Conservation (phyloP, 352 stramenopile genomes). For the Ochromonadaceae sp. region DNA sequence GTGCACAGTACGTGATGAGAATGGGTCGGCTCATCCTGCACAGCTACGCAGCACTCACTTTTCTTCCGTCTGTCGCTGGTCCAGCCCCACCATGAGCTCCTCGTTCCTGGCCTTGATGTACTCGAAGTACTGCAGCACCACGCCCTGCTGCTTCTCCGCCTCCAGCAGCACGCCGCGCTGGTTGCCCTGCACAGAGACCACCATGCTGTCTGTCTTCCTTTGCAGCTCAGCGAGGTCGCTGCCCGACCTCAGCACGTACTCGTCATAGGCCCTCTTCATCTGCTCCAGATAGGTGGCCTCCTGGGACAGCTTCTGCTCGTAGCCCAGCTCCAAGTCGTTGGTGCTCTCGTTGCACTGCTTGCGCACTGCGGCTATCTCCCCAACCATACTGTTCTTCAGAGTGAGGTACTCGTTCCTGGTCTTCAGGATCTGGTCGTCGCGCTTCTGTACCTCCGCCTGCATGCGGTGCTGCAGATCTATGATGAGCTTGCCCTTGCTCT, state of each 20-base stretch:
- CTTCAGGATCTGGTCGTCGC: neutral
- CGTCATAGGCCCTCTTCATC: constrained; percentile 13
- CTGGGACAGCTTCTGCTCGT: constrained; percentile 12
- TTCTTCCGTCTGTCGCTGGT: neutral
- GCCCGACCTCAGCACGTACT: neutral
- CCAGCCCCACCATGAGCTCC: neutral
- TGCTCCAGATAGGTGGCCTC: constrained; percentile 4
- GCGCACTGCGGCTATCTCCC: neutral
- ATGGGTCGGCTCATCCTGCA: no score
- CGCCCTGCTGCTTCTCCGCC: neutral
- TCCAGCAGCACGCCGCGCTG: neutral
- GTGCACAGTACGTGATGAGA: no score
- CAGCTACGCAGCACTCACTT: no score
- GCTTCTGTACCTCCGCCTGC: neutral
- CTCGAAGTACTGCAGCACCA: constrained; percentile 4
- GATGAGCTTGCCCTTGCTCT: neutral
- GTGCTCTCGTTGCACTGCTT: no score
- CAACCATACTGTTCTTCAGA: neutral
- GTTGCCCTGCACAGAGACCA: neutral
- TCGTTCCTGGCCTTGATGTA: neutral
- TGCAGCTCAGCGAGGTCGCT: neutral
- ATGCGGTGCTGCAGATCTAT: neutral
- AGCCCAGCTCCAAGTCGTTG: neutral
- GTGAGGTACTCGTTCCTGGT: neutral
- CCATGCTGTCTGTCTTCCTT: neutral